Conservation (phyloP, 257 asterid species). For the Jacaranda copaia region DNA sequence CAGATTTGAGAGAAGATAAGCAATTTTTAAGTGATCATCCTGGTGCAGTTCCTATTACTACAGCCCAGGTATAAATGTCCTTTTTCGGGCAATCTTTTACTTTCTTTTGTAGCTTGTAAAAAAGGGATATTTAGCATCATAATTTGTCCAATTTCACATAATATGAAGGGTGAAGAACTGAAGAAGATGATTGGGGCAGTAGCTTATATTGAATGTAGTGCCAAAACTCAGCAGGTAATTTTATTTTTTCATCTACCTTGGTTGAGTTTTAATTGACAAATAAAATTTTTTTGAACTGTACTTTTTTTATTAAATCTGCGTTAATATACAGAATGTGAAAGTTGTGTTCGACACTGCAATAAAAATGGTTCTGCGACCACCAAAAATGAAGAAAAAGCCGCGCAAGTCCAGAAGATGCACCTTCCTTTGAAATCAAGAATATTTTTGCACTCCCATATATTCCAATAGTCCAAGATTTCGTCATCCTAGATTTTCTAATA, state of each 20-base stretch:
- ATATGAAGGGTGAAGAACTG: conserved; percentile 77
- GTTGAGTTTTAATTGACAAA: not conserved
- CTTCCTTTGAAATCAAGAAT: conserved; percentile 50
- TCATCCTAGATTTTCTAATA: conserved; percentile 4
- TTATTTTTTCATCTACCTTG: not conserved
- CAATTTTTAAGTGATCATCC: conserved; percentile 80
- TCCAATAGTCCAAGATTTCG: not conserved
- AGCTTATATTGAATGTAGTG: conserved; percentile 87
- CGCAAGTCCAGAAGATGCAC: conserved; percentile 64
- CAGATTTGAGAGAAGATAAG: conserved; percentile 86
- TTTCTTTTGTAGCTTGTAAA: too few relatives aligned
- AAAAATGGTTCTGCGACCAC: conserved; percentile 82
- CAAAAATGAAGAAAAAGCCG: conserved; percentile 70
- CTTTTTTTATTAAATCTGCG: not conserved
- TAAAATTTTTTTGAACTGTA: not conserved
- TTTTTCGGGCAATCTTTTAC: not conserved
- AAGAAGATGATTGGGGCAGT: conserved; percentile 83
- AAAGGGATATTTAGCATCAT: not conserved
- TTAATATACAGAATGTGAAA: conserved; percentile 76
- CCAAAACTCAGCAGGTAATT: conserved; percentile 89
- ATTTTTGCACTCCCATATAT: conserved; percentile 10
- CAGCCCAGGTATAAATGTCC: conserved; percentile 58
- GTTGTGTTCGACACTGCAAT: conserved; percentile 82
- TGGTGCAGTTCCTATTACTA: conserved; percentile 67
- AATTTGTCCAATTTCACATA: not conserved